Conservation (phyloP, 257 asterid species). For the Rhazya stricta region DNA sequence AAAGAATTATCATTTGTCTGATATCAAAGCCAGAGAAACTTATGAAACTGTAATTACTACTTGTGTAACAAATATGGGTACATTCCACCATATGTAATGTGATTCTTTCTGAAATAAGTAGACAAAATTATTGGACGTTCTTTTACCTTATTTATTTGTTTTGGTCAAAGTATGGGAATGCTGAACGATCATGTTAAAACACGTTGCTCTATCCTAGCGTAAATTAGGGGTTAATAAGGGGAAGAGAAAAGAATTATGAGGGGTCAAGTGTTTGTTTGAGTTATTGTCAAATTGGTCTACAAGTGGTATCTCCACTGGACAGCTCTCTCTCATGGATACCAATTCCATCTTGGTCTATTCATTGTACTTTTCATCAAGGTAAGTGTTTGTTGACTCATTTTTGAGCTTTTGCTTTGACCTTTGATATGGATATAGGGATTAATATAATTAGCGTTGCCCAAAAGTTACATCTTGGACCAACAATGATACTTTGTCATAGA, state of each 20-base stretch:
- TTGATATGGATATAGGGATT: constrained; percentile 41
- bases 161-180: constrained; percentile 4
- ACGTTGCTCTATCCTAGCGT: constrained; percentile 7
- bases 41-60: background rate
- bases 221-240: constrained; percentile 9
- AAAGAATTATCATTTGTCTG: background rate
- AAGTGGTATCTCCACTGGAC: constrained; percentile 56
- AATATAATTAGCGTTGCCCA: constrained; percentile 50
- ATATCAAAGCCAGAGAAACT: background rate
- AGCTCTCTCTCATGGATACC: constrained; percentile 28
- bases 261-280: constrained; percentile 17
- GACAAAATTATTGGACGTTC: constrained; percentile 3
- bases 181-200: background rate
- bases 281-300: constrained; percentile 31
- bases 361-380: constrained; percentile 23
- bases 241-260: background rate
- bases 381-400: constrained; percentile 48
- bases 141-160: background rate
- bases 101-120: background rate
- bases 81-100: background rate
- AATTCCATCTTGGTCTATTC: constrained; percentile 16
- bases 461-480: constrained; percentile 32
- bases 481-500: constrained; percentile 31
- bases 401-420: constrained; percentile 54
- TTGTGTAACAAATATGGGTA: background rate